Conservation (phyloP, 768 basidiomycete species). For the Hygrocybe coccinea region DNA sequence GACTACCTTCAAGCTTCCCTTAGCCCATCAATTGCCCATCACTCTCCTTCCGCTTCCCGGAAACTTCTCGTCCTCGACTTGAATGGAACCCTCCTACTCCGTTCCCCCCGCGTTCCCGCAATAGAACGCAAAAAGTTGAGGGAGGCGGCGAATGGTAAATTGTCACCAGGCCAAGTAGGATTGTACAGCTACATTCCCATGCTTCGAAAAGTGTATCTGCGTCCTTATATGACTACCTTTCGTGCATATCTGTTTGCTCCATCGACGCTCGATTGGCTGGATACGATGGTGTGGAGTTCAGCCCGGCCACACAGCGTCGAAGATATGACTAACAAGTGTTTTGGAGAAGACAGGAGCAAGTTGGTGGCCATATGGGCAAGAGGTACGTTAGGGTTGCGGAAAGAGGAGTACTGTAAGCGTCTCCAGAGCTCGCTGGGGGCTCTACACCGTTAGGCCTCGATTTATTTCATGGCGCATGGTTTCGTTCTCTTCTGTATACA, state of each 20-base stretch:
- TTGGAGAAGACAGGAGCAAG: slow-evolving; percentile 40
- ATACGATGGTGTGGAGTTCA: slow-evolving; percentile 86
- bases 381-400: slow-evolving; percentile 65
- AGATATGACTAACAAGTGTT: slow-evolving; percentile 66
- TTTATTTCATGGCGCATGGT: too few species aligned
- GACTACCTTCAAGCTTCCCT: slow-evolving; percentile 29
- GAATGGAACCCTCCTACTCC: slow-evolving; percentile 68
- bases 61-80: slow-evolving; percentile 74
- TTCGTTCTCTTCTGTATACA: too few species aligned
- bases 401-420: slow-evolving; percentile 60
- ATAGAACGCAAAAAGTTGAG: background rate
- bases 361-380: slow-evolving; percentile 74
- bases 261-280: slow-evolving; percentile 64
- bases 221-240: slow-evolving; percentile 65
- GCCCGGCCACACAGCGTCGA: slow-evolving; percentile 76
- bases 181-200: slow-evolving; percentile 9
- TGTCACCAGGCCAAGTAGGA: slow-evolving; percentile 13
- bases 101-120: slow-evolving; percentile 38
- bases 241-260: slow-evolving; percentile 58
- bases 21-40: slow-evolving; percentile 25
- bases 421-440: background rate
- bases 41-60: slow-evolving; percentile 25
- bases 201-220: slow-evolving; percentile 43
- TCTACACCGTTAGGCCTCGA: too few species aligned
- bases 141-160: slow-evolving; percentile 2